Base-by-base conservation (phyloP, 352 stramenopile genomes). In the Pythium angustatum region DNA sequence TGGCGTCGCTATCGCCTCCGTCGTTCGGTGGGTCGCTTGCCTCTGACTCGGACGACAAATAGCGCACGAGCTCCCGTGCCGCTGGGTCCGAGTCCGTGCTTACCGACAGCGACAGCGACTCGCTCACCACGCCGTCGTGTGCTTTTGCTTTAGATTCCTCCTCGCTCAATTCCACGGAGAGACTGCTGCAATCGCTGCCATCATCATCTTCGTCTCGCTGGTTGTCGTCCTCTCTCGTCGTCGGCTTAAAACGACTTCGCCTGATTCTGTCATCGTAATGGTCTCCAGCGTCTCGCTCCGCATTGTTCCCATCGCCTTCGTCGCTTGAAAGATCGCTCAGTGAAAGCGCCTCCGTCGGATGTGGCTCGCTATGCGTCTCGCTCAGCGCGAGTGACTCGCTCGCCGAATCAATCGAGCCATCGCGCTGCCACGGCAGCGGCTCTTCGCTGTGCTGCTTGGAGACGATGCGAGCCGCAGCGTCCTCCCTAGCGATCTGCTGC, bases 51-150 rank as follows among this genome's bases (percentile, higher is more conserved):
- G 53, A 61, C 0, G 53, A 61, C 0, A 40, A 61, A 14, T 47
- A 61, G 3, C 33, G 22, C 3, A 43, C 40, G 17, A 27, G 26
- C 9, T 43, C n/a, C 1, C 3, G 11, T 5, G 45, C 6, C 11
- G 5, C 43, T 10, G 2, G 15, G 3, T 61, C 50, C 1, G 59
- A 66, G 3, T 52, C 38, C 5, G 59, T 56, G 31, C 52, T 62
- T 2, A 47, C 4, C 2, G 61, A 62, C 19, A 62, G 34, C 41
- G 61, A 58, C 19, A 68, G 26, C 24, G 59, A 59, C 3, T 36
- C 58, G 10, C 43, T 38, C 3, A 17, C 41, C 10, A 24, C 11
- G 22, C 12, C 8, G 36, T 52, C 52, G 8, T 38, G 10, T 3
- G 53, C 24, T 9, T 59, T 17, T 17, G n/a, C 9, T 53, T 19